Percentiles rank a stretch among this genome's conserved stretches.
phyloP scores from a whole-genome alignment of 176 grass and related monocot species.

The Triticum dicoccoides region DNA sequence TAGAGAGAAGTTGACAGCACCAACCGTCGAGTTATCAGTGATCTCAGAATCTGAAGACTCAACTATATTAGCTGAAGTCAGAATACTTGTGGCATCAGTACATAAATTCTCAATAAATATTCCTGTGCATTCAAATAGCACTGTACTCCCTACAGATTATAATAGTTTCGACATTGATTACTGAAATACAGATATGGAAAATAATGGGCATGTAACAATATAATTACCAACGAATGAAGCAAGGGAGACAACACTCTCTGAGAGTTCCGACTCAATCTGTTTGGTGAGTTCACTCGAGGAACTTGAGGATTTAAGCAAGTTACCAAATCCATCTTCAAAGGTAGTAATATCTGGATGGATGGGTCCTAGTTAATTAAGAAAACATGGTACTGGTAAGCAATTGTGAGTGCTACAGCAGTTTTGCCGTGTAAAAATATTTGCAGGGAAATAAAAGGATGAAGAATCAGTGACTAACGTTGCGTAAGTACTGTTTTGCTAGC shows the following conservation, averaged over 20 bases:
- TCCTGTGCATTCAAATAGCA: slow-evolving; percentile 8
- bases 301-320: background rate
- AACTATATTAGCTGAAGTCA: background rate
- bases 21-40: background rate
- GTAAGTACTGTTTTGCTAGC: background rate
- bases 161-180: background rate
- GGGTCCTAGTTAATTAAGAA: background rate
- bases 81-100: background rate
- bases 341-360: background rate
- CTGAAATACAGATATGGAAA: background rate
- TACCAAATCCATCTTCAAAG: background rate
- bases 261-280: background rate
- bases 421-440: background rate
- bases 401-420: background rate
- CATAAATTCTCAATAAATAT: background rate
- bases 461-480: background rate
- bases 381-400: background rate
- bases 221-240: background rate
- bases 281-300: background rate
- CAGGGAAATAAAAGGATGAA: background rate
- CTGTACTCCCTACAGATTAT: background rate
- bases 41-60: background rate
- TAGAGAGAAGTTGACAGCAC: background rate
- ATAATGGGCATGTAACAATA: background rate
- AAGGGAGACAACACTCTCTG: slow-evolving; percentile 3